Conservation (phyloP, 2,329 filamentous ascomycete genomes). For the Cladosporium velox region DNA sequence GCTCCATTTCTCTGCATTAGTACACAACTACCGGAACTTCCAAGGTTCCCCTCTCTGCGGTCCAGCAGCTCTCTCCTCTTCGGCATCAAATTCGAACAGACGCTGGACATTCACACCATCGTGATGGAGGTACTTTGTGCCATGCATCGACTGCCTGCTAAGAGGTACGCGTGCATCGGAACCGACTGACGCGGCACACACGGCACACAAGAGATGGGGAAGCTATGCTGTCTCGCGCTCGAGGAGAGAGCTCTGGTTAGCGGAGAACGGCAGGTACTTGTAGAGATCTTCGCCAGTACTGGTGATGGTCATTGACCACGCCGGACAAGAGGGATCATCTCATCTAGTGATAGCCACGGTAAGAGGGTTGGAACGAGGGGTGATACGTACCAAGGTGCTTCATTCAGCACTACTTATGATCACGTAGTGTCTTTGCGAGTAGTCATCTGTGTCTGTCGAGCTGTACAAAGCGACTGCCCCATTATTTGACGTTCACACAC, state of each 20-base stretch:
- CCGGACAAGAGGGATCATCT: constrained; percentile 1
- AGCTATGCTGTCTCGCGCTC: not conserved
- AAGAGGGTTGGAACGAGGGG: not conserved
- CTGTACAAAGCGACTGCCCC: not conserved
- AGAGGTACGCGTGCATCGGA: not conserved
- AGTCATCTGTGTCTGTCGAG: not conserved
- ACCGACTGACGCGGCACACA: not conserved
- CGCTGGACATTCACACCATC: no score
- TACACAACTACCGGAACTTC: not conserved
- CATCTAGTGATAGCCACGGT: not conserved
- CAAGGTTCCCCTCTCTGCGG: not conserved
- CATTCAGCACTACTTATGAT: not conserved
- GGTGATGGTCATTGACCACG: not conserved
- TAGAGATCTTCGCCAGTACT: not conserved
- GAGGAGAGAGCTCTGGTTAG: not conserved
- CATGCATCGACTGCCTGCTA: not conserved
- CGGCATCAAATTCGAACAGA: not conserved
- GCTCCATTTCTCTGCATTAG: not conserved
- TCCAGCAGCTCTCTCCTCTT: not conserved
- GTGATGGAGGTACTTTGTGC: not conserved
- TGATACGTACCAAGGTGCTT: not conserved
- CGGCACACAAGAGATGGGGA: not conserved
- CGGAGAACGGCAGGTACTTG: not conserved
- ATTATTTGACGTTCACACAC: not conserved
- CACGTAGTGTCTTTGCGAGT: not conserved